Percentiles rank a stretch among this genome's conserved stretches.
These are phyloP conservation scores for Dendrobium nobile DNA, from an alignment of 106 monocot genomes.

Conservation along the genomic window DNA sequence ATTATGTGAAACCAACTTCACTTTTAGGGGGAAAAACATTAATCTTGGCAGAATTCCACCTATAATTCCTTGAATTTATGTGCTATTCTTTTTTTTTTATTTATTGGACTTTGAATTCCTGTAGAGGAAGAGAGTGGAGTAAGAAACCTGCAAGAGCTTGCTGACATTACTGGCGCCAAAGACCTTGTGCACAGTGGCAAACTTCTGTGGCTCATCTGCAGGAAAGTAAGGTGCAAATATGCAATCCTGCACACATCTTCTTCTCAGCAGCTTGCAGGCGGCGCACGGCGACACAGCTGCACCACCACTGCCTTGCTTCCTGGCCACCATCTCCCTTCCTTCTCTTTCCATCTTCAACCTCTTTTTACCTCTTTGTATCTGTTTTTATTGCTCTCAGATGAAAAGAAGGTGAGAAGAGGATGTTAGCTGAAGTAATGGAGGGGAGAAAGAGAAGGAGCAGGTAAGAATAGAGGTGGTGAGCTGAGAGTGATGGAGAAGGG, in stretches of 20 bases:
- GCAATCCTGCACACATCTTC: slow-evolving; percentile 27
- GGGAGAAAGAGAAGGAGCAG: too few species aligned
- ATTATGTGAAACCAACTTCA: too few species aligned
- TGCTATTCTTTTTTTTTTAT: too few species aligned
- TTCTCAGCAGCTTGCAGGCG: slow-evolving; percentile 36
- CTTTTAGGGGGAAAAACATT: too few species aligned
- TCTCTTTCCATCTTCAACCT: neutral
- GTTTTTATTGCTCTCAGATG: neutral
- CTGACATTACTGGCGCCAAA: slow-evolving; percentile 80
- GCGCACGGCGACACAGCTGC: slow-evolving; percentile 23
- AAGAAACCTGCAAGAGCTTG: slow-evolving; percentile 67
- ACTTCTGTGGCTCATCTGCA: slow-evolving; percentile 43
- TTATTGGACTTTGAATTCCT: too few species aligned
- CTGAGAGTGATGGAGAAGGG: too few species aligned
- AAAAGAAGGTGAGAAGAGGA: neutral
- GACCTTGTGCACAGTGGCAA: slow-evolving; percentile 77
- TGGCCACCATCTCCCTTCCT: neutral
- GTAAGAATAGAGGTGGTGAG: too few species aligned
- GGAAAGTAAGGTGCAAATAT: slow-evolving; percentile 35
- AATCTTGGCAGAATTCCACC: too few species aligned
- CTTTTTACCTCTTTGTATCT: neutral
- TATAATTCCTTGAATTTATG: too few species aligned
- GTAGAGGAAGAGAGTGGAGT: too few species aligned
- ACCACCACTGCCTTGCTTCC: neutral
- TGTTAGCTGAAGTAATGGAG: too few species aligned